Percentiles rank a stretch among this genome's conserved stretches.
Conservation (phyloP, 495 filamentous ascomycete species). For the Xylaria venustula region DNA sequence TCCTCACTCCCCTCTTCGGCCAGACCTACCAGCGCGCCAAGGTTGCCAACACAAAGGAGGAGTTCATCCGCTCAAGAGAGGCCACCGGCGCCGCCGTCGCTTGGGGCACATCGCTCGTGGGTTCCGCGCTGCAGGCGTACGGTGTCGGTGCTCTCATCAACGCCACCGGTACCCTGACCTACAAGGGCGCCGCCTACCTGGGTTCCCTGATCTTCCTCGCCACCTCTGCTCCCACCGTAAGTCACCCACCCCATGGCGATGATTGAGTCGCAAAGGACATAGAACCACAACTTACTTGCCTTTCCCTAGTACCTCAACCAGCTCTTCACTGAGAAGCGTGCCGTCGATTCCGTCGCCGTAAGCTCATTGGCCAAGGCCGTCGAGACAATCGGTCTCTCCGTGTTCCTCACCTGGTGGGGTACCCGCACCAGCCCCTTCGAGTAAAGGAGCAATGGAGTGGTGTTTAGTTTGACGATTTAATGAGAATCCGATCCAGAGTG, state of each 20-base stretch:
- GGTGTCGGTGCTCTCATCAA: slow-evolving; percentile 95
- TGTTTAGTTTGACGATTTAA: slow-evolving; percentile 16
- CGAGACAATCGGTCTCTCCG: slow-evolving; percentile 86
- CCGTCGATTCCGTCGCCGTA: slow-evolving; percentile 84
- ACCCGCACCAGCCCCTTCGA: slow-evolving; percentile 86
- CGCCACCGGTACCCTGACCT: slow-evolving; percentile 87
- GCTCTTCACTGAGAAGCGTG: slow-evolving; percentile 85
- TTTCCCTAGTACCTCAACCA: slow-evolving; percentile 72
- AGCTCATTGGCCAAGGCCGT: slow-evolving; percentile 77
- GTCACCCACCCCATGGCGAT: slow-evolving; percentile 31
- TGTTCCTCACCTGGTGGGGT: slow-evolving; percentile 97
- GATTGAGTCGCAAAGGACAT: not conserved
- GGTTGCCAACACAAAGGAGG: slow-evolving; percentile 89
- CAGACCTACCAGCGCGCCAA: slow-evolving; percentile 94
- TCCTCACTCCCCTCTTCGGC: slow-evolving; percentile 88
- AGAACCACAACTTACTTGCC: not conserved
- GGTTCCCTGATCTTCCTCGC: slow-evolving; percentile 90
- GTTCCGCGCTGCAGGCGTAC: slow-evolving; percentile 88
- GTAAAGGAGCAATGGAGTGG: slow-evolving; percentile 25
- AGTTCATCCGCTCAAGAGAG: slow-evolving; percentile 92
- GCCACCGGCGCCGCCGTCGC: slow-evolving; percentile 81
- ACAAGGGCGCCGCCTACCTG: slow-evolving; percentile 95
- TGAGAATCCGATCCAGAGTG: not conserved
- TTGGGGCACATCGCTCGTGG: slow-evolving; percentile 86
- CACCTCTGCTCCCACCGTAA: slow-evolving; percentile 80